Evolutionary conservation across 345 rosid genomes (phyloP).

Genomic region (Excoecaria cochinchinensis): DNA sequence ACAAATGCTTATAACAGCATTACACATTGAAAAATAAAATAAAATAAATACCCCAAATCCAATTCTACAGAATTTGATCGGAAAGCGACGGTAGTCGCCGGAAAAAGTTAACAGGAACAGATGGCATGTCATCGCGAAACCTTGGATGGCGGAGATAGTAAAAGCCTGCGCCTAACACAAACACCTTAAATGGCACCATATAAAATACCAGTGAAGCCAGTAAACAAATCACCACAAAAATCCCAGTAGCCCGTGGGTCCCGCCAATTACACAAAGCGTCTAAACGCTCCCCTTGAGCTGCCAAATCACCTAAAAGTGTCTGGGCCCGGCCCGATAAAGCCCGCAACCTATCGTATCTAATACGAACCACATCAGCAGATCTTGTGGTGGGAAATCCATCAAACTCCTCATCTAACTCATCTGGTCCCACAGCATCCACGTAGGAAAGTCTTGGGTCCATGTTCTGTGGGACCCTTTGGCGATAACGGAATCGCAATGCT

Average conservation of each 20-base stretch:
- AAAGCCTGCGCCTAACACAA: slow-evolving; percentile 60
- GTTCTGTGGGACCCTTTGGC: slow-evolving; percentile 45
- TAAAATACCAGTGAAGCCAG: slow-evolving; percentile 66
- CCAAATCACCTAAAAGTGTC: slow-evolving; percentile 72
- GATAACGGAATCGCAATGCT: slow-evolving; percentile 52
- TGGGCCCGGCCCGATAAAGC: slow-evolving; percentile 85
- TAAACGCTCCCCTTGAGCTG: slow-evolving; percentile 80
- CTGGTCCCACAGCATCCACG: slow-evolving; percentile 57
- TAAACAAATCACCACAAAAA: slow-evolving; percentile 67
- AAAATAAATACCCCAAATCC: neutral
- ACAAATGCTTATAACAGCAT: neutral
- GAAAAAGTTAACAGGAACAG: slow-evolving; percentile 64
- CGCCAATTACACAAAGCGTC: slow-evolving; percentile 82
- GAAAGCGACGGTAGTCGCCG: slow-evolving; percentile 85
- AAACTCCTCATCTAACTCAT: slow-evolving; percentile 87
- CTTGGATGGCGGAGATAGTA: slow-evolving; percentile 82
- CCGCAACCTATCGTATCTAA: slow-evolving; percentile 74
- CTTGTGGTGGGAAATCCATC: slow-evolving; percentile 73
- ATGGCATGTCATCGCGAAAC: slow-evolving; percentile 86
- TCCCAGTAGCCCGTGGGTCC: slow-evolving; percentile 84
- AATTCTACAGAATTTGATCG: slow-evolving; percentile 60
- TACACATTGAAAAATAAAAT: neutral
- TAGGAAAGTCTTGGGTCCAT: slow-evolving; percentile 65
- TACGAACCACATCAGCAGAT: slow-evolving; percentile 51
- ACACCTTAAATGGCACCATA: slow-evolving; percentile 62